Evolutionary conservation across 768 basidiomycete species (phyloP).

Genomic region (Calocera cornea): DNA sequence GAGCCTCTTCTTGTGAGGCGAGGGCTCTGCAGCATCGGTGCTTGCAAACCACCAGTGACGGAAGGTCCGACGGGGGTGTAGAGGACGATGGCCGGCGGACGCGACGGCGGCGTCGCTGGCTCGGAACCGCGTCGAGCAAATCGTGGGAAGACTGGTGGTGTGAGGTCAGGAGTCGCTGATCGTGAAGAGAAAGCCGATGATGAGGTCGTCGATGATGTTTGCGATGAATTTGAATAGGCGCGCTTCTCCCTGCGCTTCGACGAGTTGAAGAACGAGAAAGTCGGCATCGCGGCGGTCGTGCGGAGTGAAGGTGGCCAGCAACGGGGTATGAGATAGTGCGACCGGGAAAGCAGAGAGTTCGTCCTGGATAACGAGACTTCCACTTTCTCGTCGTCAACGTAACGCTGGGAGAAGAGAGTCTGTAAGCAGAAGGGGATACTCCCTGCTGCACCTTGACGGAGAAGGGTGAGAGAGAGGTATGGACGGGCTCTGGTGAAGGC

Average conservation of each 20-base stretch:
- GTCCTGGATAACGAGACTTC: neutral
- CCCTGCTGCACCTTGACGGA: neutral
- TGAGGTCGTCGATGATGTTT: neutral
- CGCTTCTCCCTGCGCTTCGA: constrained; percentile 4
- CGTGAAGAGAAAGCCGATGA: neutral
- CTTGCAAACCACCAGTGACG: neutral
- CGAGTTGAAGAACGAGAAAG: neutral
- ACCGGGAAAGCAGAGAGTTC: neutral
- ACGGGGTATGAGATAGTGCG: neutral
- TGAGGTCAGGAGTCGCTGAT: neutral
- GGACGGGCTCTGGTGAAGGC: neutral
- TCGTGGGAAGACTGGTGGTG: neutral
- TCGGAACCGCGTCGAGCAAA: neutral
- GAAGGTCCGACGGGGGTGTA: neutral
- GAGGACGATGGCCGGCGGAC: neutral
- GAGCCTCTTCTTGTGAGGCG: neutral
- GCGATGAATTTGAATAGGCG: neutral
- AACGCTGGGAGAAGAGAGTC: neutral
- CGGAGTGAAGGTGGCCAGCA: neutral
- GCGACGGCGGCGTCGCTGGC: neutral
- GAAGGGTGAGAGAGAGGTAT: constrained; percentile 5
- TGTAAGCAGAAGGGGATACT: neutral
- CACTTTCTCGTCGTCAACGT: neutral
- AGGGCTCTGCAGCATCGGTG: neutral
- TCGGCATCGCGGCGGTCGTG: constrained; percentile 2